Evolutionary conservation across 1,284 basidiomycete genomes (phyloP).

Genomic region (Cutaneotrichosporon curvatum): DNA sequence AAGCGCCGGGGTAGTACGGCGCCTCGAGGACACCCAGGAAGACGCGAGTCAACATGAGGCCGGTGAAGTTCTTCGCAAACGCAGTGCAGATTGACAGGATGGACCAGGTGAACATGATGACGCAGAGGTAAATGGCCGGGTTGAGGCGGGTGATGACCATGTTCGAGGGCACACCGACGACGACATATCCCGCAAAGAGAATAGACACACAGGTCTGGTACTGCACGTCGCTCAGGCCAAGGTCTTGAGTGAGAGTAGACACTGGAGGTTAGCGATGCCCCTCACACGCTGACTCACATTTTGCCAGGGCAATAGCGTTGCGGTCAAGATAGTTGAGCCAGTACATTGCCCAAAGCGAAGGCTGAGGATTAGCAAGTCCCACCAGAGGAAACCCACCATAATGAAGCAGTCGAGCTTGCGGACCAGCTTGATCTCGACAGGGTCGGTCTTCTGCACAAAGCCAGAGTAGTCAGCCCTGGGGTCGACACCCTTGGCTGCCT

Average conservation of each 20-base stretch:
- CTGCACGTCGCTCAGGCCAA: constrained; percentile 26
- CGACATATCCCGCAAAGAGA: constrained; percentile 40
- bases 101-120: constrained; percentile 29
- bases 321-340: constrained; percentile 18
- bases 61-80: constrained; percentile 25
- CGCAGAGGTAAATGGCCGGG: constrained; percentile 31
- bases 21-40: constrained; percentile 32
- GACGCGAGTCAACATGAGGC: constrained; percentile 33
- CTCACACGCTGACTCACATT: constrained; percentile 22
- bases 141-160: constrained; percentile 32
- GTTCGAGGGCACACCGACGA: constrained; percentile 39
- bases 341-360: constrained; percentile 24
- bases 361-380: background rate
- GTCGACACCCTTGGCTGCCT: too few species aligned
- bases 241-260: constrained; percentile 23
- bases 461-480: constrained; percentile 23
- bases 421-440: constrained; percentile 23
- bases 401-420: constrained; percentile 24
- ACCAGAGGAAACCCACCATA: constrained; percentile 14
- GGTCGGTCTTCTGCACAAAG: constrained; percentile 25
- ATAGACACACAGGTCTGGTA: constrained; percentile 40
- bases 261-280: background rate
- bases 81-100: constrained; percentile 19
- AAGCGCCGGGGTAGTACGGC: constrained; percentile 34
- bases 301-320: constrained; percentile 24